Evolutionary conservation across 2,329 filamentous ascomycete species (phyloP), one percentile per base, ranked within the genome.

Genomic region (Epichloe typhina): DNA sequence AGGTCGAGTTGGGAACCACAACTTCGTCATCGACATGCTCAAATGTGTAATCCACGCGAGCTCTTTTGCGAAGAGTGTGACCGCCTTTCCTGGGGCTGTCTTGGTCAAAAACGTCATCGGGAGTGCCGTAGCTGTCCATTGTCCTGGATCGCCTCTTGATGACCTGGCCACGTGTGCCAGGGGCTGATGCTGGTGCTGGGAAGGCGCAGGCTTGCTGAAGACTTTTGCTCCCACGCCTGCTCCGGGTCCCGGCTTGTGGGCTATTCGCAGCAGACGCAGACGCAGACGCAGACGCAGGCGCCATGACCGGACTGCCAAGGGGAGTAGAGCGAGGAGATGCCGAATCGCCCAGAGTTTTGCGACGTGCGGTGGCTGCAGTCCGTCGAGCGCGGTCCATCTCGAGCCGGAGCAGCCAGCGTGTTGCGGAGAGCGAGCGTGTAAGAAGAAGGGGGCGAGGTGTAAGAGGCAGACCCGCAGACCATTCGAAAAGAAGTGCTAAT

Each of bases 31-130:
- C 70, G 54, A 73, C 69, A 56, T 77, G 74, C 57, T 74, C 72
- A 58, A 72, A 68, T 36, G 73, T 75, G 66, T 80, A 80, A 62
- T 80, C 76, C 55, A 80, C 69, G 52, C 75, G 75, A 48, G 73
- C 67, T 49, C 77, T 71, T 62, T 75, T 78, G 55, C 77, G 71
- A 33, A 81, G 69, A 36, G 76, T 77, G 63, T 80, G 77, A 46
- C 77, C 76, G 49, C 77, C 77, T 61, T 80, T 81, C 50, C 68
- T 72, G 49, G 72, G 77, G 52, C 69, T 72, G 55, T 72, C 67
- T 38, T 69, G 66, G 21, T 76, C 74, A 43, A 73, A 72, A n/a
- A 70, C 68, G 13, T 64, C 69, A 50, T 63, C 59, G 43, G 58
- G 60, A 35, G 66, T 59, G 50, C 54, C 56, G 48, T 58, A 64